A percentile compares a stretch with the other conserved stretches of the same genome.
phyloP scores from a whole-genome alignment of 768 basidiomycete genomes.

The Rhizopogon rudus region DNA sequence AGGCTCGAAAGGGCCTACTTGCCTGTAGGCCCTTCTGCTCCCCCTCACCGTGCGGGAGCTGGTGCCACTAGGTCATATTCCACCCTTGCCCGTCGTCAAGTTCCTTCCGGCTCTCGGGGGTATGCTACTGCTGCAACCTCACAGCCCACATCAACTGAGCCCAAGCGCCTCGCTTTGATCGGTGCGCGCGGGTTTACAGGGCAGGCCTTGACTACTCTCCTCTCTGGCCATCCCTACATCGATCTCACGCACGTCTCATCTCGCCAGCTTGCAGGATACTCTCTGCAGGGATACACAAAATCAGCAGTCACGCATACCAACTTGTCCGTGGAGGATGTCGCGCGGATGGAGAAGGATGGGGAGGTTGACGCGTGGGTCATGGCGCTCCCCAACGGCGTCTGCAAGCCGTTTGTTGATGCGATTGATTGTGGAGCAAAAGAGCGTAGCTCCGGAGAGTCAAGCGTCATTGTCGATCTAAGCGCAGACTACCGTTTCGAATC shows the following conservation, averaged over 20 bases:
- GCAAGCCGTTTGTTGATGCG: conserved; percentile 96
- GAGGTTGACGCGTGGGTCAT: conserved; percentile 98
- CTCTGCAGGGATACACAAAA: conserved; percentile 81
- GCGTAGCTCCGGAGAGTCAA: conserved; percentile 44
- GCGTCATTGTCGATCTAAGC: conserved; percentile 87
- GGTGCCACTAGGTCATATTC: conserved; percentile 53
- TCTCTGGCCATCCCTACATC: conserved; percentile 85
- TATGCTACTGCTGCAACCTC: conserved; percentile 64
- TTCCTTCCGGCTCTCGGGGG: conserved; percentile 57
- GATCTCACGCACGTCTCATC: conserved; percentile 95
- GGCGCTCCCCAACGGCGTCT: conserved; percentile 97
- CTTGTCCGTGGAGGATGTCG: conserved; percentile 72
- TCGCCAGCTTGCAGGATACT: conserved; percentile 82
- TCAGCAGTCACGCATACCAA: conserved; percentile 70
- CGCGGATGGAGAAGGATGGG: conserved; percentile 82
- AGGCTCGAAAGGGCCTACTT: conserved; percentile 87
- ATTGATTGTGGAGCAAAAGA: conserved; percentile 70
- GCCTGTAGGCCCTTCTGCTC: conserved; percentile 75
- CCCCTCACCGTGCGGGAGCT: conserved; percentile 39
- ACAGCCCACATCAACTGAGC: conserved; percentile 44
- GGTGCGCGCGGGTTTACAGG: conserved; percentile 97
- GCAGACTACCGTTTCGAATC: conserved; percentile 96
- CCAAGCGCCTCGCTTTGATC: conserved; percentile 91
- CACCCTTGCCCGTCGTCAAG: conserved; percentile 42
- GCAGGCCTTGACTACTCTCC: conserved; percentile 81